Base-by-base conservation (phyloP, 805 yeast genomes). In the Torulaspora quercuum region DNA sequence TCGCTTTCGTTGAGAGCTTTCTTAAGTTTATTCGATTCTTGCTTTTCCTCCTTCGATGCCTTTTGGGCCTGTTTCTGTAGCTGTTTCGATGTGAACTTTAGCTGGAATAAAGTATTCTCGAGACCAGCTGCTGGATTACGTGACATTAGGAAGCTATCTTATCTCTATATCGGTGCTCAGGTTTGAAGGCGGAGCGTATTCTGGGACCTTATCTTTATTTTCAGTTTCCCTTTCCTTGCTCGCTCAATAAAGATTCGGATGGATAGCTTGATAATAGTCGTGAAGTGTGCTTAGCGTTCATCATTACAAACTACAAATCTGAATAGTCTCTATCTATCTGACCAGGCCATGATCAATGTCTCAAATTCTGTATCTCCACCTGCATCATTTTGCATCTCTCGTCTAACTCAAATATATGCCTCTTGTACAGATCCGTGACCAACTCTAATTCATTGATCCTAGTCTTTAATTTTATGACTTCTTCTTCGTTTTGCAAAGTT, bases 31-130 rank as follows among this genome's bases (percentile, higher is more conserved):
- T 82, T 82, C 63, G 86, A 86, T 63, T 92, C 97, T 25, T 76
- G 73, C 23, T 77, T 76, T 55, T 87, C 95, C 57, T 92, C 98
- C 56, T 88, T 89, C 1, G 88, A 85, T 3, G 97, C 89, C 59
- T 81, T 83, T 19, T 80, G 73, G 2, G 97, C 90, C 63, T 92
- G 98, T 59, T 89, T 75, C 50, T 79, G 82, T 40, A 92, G 71
- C 68, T 85, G 95, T 62, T 92, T 92, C 1, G 97, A 90, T 3
- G 99, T 92, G 63, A 92, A 92, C 69, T 78, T 60, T 15, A 61
- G 44, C 32, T 61, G 64, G 31, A 61, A 61, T 11, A 61, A 43
- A 5, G 66, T 61, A 27, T 61, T 61, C 25, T 61, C 62, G 30
- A 61, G 41, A 21, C 59, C 60, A 13, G 54, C 59, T 7, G 55